Percentiles rank a stretch among this genome's conserved stretches.
phyloP scores from a whole-genome alignment of 345 rosid species.

The Firmiana major region DNA sequence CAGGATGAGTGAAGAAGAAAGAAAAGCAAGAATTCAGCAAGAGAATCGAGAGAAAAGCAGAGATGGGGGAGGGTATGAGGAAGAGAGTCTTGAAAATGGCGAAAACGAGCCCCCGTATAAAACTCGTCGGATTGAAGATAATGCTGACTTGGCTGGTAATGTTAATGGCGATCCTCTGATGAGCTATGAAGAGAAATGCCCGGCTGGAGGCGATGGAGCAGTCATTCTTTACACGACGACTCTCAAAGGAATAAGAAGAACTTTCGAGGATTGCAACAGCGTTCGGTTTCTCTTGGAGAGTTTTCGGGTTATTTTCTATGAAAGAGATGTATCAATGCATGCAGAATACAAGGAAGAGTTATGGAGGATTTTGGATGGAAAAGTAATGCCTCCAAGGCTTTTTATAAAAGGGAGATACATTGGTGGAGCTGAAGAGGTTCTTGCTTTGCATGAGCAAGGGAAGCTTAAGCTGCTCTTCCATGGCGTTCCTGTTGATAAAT shows the following conservation, averaged over 20 bases:
- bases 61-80: too few species aligned
- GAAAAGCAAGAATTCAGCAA: slow-evolving; percentile 25
- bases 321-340: slow-evolving; percentile 86
- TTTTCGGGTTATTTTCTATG: slow-evolving; percentile 52
- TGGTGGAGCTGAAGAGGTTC: slow-evolving; percentile 77
- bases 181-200: slow-evolving; percentile 55
- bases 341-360: slow-evolving; percentile 64
- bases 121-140: slow-evolving; percentile 32
- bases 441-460: slow-evolving; percentile 70
- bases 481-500: slow-evolving; percentile 43
- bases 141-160: slow-evolving; percentile 8
- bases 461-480: slow-evolving; percentile 51
- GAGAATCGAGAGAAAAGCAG: slow-evolving; percentile 22
- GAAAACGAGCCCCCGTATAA: slow-evolving; percentile 43
- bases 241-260: slow-evolving; percentile 74
- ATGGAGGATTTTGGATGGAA: slow-evolving; percentile 43
- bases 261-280: slow-evolving; percentile 75
- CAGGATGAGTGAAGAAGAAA: slow-evolving; percentile 39
- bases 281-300: slow-evolving; percentile 66
- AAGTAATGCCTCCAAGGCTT: slow-evolving; percentile 66
- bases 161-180: slow-evolving; percentile 29
- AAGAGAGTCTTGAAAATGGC: slow-evolving; percentile 1
- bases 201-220: slow-evolving; percentile 61
- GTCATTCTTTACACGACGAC: slow-evolving; percentile 77
- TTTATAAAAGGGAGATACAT: slow-evolving; percentile 74